A percentile compares a stretch with the other conserved stretches of the same genome.
These are phyloP conservation scores for Alternaria arborescens DNA, from an alignment of 2,329 filamentous ascomycete genomes.

Conservation along the genomic window DNA sequence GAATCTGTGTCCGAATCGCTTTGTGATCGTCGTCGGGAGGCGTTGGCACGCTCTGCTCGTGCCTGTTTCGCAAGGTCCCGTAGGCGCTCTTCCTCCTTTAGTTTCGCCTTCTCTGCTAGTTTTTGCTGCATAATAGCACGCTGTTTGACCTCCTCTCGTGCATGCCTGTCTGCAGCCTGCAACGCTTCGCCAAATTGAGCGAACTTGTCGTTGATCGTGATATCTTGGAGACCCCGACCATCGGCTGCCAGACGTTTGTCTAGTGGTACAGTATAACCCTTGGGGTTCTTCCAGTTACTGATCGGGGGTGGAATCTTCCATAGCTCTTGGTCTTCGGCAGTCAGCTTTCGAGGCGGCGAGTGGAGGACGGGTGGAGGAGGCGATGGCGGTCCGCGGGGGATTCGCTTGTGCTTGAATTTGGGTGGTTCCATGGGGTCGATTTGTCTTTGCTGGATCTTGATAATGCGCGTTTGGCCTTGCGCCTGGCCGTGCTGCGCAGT, in stretches of 20 bases:
- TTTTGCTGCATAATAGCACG: conserved; percentile 94
- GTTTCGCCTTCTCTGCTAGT: conserved; percentile 94
- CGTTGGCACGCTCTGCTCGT: conserved; percentile 76
- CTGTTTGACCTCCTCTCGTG: conserved; percentile 93
- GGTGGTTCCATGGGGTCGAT: conserved; percentile 95
- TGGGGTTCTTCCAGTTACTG: conserved; percentile 99
- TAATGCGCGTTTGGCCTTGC: conserved; percentile 88
- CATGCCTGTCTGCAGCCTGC: conserved; percentile 93
- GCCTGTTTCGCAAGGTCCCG: conserved; percentile 90
- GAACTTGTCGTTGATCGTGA: conserved; percentile 98
- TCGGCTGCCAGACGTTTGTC: conserved; percentile 96
- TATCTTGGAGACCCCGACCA: conserved; percentile 88
- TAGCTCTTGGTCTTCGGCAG: conserved; percentile 94
- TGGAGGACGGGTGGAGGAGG: conserved; percentile 95
- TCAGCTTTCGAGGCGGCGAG: conserved; percentile 91
- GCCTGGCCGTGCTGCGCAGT: conserved; percentile 95
- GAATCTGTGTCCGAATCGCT: conserved; percentile 55
- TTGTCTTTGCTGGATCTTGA: conserved; percentile 97
- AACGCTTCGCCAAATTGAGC: conserved; percentile 94
- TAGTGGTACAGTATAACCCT: conserved; percentile 94
- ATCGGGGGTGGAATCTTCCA: conserved; percentile 93
- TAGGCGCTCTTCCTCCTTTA: conserved; percentile 90
- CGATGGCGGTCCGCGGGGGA: conserved; percentile 88
- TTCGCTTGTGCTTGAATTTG: conserved; percentile 99
- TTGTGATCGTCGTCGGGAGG: conserved; percentile 50